phyloP scores from a whole-genome alignment of 2,329 filamentous ascomycete genomes.

The Colletotrichum nymphaeae region DNA sequence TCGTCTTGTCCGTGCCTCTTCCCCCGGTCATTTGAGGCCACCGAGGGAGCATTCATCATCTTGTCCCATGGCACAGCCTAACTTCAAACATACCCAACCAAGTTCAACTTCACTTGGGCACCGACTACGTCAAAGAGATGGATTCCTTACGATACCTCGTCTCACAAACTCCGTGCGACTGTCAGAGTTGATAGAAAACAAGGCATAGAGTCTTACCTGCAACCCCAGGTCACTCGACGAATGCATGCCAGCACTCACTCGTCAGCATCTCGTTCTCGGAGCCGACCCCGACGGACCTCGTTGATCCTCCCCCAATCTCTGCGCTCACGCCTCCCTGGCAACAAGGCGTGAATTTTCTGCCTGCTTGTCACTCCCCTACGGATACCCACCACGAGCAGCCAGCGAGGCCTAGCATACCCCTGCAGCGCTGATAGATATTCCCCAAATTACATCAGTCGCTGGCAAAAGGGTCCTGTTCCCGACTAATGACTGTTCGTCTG shows the following conservation, averaged over 20 bases:
- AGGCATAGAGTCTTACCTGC: neutral
- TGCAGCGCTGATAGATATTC: slow-evolving; percentile 8
- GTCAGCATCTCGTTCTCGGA: slow-evolving; percentile 27
- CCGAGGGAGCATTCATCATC: neutral
- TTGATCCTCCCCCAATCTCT: neutral
- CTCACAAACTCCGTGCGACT: neutral
- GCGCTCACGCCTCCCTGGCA: slow-evolving; percentile 13
- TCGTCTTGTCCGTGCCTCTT: neutral
- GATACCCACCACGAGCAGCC: neutral
- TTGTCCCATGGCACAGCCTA: neutral
- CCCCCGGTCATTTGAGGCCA: neutral
- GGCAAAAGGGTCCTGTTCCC: slow-evolving; percentile 10
- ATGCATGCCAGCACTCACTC: neutral
- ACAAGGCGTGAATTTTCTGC: neutral
- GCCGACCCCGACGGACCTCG: slow-evolving; percentile 22
- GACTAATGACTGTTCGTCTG: slow-evolving; percentile 15
- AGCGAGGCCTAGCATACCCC: slow-evolving; percentile 19
- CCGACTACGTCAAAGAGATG: neutral
- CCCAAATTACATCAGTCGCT: slow-evolving; percentile 17
- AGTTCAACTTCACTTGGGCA: neutral
- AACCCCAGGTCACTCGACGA: neutral
- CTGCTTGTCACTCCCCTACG: neutral
- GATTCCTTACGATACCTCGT: neutral
- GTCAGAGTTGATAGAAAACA: neutral
- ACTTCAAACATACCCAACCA: neutral